Base-by-base conservation (phyloP, 2,329 filamentous ascomycete genomes). In the Thelonectria rubi region DNA sequence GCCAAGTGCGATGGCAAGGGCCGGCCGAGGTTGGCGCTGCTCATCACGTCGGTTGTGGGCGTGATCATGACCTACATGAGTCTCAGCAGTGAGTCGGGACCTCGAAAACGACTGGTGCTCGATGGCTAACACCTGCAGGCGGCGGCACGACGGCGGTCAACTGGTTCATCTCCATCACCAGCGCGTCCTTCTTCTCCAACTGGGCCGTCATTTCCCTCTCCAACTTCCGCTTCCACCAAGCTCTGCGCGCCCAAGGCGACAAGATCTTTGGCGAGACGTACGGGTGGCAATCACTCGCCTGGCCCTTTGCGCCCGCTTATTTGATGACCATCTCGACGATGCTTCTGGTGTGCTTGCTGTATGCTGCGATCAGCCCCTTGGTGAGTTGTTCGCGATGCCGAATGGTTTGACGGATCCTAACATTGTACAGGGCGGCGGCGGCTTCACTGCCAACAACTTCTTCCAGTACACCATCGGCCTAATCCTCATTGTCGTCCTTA, bases 41-140 rank as follows among this genome's bases (percentile, higher is more conserved):
- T 9, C 6, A 60, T 63, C n/a, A 57, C 48, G 7, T 37, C n/a
- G 14, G 21, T 18, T 3, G 51, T 55, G 3, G 59, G 32, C 12
- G 14, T 62, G 0, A 8, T 67, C 15, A 26, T 69, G 2, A 62
- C 43, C 1, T 69, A 69, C 21, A 64, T 69, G 9, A 60, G 54
- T 12, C 53, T 63, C 3, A 55, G 46, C 20, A 46, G 61, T 60
- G 50, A 20, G 46, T 42, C n/a, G n/a, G 5, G 7, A 6, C 39
- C 2, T 42, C 15, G n/a, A 5, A 15, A 10, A 14, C 15, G 11
- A 39, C 8, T 14, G 11, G 4, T 11, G 2, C 12, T 10, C 5
- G 12, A 46, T 59, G n/a, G 51, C 47, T 17, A 3, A 43, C 2
- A 17, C 7, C 4, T 24, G 15, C 20, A 62, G 60, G 49, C 12